Evolutionary conservation across 2,329 filamentous ascomycete species (phyloP).

Genomic region (Helicocarpus griseus): DNA sequence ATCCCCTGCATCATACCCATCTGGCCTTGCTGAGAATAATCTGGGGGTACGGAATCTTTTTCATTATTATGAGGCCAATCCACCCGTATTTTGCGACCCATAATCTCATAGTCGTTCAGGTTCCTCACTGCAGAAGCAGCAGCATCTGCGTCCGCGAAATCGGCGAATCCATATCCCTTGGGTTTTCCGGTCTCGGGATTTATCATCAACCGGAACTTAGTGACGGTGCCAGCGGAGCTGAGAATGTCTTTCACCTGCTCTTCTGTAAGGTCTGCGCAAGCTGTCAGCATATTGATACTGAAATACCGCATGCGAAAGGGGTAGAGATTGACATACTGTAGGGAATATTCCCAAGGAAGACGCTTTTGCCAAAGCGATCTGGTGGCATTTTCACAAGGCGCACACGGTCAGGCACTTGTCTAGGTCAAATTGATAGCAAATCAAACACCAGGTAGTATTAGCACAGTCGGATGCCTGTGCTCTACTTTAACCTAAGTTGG

Average conservation of each 20-base stretch:
- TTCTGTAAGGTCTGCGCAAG: slow-evolving; percentile 70
- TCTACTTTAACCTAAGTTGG: too few relatives aligned
- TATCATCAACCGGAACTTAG: slow-evolving; percentile 88
- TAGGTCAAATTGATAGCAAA: not conserved
- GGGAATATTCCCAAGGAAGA: slow-evolving; percentile 52
- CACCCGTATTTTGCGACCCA: slow-evolving; percentile 86
- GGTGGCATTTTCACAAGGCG: slow-evolving; percentile 30
- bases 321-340: slow-evolving; percentile 60
- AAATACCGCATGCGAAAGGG: slow-evolving; percentile 65
- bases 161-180: slow-evolving; percentile 93
- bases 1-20: slow-evolving; percentile 27
- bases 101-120: slow-evolving; percentile 88
- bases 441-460: too few relatives aligned
- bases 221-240: slow-evolving; percentile 76
- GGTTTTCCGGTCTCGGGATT: slow-evolving; percentile 90
- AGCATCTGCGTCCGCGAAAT: slow-evolving; percentile 86
- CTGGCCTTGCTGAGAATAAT: slow-evolving; percentile 35
- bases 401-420: not conserved
- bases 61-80: slow-evolving; percentile 93
- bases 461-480: too few relatives aligned
- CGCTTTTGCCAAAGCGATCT: slow-evolving; percentile 35
- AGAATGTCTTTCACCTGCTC: slow-evolving; percentile 95
- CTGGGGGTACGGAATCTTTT: slow-evolving; percentile 51
- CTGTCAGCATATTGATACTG: slow-evolving; percentile 57
- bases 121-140: slow-evolving; percentile 92